Conservation (phyloP, 176 grass and related monocot genomes). For the Panicum miliaceum region DNA sequence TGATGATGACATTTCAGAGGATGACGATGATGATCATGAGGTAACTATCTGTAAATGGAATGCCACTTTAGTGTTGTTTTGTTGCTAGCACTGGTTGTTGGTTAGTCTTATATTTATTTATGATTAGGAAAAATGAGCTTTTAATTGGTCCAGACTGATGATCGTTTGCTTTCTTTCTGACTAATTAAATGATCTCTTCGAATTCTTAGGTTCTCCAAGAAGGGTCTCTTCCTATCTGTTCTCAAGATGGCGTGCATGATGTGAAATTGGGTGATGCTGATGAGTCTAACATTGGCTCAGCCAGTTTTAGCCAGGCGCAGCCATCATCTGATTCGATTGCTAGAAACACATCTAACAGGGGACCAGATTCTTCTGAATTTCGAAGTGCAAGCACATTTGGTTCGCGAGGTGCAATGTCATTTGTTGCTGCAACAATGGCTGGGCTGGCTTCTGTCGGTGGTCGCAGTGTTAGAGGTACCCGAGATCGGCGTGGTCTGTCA, state of each 20-base stretch:
- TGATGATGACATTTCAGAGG: slow-evolving; percentile 88
- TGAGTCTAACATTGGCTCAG: slow-evolving; percentile 52
- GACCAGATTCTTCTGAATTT: slow-evolving; percentile 59
- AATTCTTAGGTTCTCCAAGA: slow-evolving; percentile 65
- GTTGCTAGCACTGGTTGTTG: background rate
- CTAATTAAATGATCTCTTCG: slow-evolving; percentile 23
- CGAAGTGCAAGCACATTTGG: slow-evolving; percentile 65
- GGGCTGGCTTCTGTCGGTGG: slow-evolving; percentile 82
- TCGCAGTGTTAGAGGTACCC: slow-evolving; percentile 65
- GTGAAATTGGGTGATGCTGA: slow-evolving; percentile 80
- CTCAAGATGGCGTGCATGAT: slow-evolving; percentile 83
- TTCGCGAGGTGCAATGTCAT: slow-evolving; percentile 87
- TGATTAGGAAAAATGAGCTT: slow-evolving; percentile 6
- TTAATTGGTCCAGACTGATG: slow-evolving; percentile 18
- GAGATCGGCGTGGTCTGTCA: slow-evolving; percentile 69
- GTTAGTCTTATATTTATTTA: background rate
- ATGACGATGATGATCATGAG: slow-evolving; percentile 83
- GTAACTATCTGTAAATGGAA: slow-evolving; percentile 24
- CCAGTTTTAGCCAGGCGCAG: slow-evolving; percentile 61
- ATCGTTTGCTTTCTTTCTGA: slow-evolving; percentile 15
- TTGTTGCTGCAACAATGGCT: slow-evolving; percentile 94
- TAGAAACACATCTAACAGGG: slow-evolving; percentile 60
- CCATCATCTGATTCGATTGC: slow-evolving; percentile 62
- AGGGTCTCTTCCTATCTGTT: slow-evolving; percentile 66
- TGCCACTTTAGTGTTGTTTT: background rate